phyloP scores from a whole-genome alignment of 2,329 filamentous ascomycete species.

The Tolypocladium inflatum region DNA sequence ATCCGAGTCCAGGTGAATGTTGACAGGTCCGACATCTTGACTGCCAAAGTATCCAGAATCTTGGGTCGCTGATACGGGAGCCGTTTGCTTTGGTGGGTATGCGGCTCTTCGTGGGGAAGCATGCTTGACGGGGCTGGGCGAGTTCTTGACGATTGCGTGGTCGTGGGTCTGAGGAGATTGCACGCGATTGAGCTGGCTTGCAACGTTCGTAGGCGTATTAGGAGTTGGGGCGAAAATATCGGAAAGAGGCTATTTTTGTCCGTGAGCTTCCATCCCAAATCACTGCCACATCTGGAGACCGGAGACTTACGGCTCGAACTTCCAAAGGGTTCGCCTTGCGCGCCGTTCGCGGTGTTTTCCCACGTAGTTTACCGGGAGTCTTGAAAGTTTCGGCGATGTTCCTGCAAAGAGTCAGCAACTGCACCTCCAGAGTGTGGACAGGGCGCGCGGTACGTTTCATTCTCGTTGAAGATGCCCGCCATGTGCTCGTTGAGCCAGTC shows the following conservation, averaged over 20 bases:
- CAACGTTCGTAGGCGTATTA: slow-evolving; percentile 43
- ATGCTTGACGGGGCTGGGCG: slow-evolving; percentile 22
- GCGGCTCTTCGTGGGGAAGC: slow-evolving; percentile 19
- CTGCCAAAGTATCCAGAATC: slow-evolving; percentile 70
- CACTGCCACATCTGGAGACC: background rate
- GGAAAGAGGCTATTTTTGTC: slow-evolving; percentile 45
- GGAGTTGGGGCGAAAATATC: slow-evolving; percentile 48
- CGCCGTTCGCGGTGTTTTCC: slow-evolving; percentile 67
- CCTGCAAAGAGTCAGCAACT: slow-evolving; percentile 34
- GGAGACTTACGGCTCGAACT: slow-evolving; percentile 50
- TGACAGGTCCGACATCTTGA: slow-evolving; percentile 30
- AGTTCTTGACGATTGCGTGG: slow-evolving; percentile 30
- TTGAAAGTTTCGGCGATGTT: slow-evolving; percentile 96
- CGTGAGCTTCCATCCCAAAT: slow-evolving; percentile 14
- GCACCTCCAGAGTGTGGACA: background rate
- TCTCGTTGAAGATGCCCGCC: slow-evolving; percentile 81
- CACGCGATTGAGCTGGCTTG: slow-evolving; percentile 36
- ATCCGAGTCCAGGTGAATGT: slow-evolving; percentile 13
- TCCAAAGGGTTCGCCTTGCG: slow-evolving; percentile 51
- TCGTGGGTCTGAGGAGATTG: slow-evolving; percentile 51
- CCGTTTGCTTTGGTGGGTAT: slow-evolving; percentile 18
- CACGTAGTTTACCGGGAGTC: slow-evolving; percentile 73
- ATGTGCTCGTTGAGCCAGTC: slow-evolving; percentile 99
- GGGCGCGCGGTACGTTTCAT: slow-evolving; percentile 58
- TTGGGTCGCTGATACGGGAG: slow-evolving; percentile 15